These are phyloP conservation scores for Terana coerulea DNA, from an alignment of 768 basidiomycete species.

Conservation along the genomic window DNA sequence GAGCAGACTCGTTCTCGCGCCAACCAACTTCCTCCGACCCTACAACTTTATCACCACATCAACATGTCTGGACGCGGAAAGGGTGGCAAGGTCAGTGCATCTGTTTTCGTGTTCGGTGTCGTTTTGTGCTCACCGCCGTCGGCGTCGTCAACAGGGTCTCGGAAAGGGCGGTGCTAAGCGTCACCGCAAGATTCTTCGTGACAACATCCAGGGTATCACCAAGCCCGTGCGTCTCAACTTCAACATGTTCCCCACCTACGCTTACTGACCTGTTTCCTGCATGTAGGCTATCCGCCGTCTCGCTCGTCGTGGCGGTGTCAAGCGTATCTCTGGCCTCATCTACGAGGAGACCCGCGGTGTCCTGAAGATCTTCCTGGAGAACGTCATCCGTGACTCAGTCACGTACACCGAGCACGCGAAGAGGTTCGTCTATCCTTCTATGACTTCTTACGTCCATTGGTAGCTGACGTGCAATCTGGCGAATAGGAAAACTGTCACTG, in stretches of 20 bases:
- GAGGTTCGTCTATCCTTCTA: slow-evolving; percentile 29
- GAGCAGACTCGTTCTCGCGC: neutral
- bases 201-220: slow-evolving; percentile 79
- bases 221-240: slow-evolving; percentile 51
- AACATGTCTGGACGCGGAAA: slow-evolving; percentile 76
- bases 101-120: neutral
- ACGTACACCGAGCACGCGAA: slow-evolving; percentile 65
- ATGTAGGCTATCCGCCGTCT: slow-evolving; percentile 41
- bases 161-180: slow-evolving; percentile 80
- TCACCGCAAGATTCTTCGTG: slow-evolving; percentile 76
- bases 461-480: neutral
- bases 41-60: slow-evolving; percentile 10
- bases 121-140: slow-evolving; percentile 3
- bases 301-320: slow-evolving; percentile 64
- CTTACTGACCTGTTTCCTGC: neutral
- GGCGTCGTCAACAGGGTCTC: slow-evolving; percentile 46
- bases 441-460: neutral
- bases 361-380: slow-evolving; percentile 60
- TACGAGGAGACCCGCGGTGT: slow-evolving; percentile 68
- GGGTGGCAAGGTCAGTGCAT: slow-evolving; percentile 58
- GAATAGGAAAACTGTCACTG: slow-evolving; percentile 45
- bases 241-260: neutral
- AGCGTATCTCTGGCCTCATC: slow-evolving; percentile 56
- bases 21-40: neutral
- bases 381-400: slow-evolving; percentile 30